Base-by-base conservation (phyloP, 2,329 filamentous ascomycete genomes). In the Hypocreales sp. region DNA sequence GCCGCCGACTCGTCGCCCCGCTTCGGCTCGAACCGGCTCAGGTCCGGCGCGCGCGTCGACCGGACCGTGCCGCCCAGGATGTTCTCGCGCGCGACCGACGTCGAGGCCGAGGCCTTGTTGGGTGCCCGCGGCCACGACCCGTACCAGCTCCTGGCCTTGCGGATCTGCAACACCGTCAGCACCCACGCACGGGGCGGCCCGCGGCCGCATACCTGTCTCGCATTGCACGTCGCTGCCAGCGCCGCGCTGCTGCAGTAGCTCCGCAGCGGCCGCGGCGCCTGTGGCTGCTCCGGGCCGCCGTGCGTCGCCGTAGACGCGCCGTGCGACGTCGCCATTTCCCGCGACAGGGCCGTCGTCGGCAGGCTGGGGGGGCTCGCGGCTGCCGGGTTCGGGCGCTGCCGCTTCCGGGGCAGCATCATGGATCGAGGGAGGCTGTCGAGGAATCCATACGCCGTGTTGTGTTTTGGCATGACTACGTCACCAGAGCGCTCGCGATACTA, bases 51-150 rank as follows among this genome's bases (percentile, higher is more conserved):
- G 7, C 52, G 51, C n/a, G 42, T 51, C 2, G 64, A 51, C 31
- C 57, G 60, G 25, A 61, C 47, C 3, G 64, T 69, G 25, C 61
- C 67, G 17, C 68, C 71, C 24, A 68, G 48, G 16, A 76, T 74
- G 9, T 64, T 69, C 44, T 77, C 71, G 35, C 58, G 60, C 4
- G 68, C 67, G 24, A 77, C 53, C 27, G 70, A 66, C 5, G 64
- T 73, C 7, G 69, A 75, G 16, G 71, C 59, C 11, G 56, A 51
- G 6, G 70, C 65, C 40, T 75, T 76, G 17, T 72, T 75, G 17
- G 61, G 53, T 19, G 50, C 45, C 33, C 64, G 56, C 12, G 67
- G 64, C 67, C 67, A 73, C 12, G 70, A 67, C 28, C 67, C 67
- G 45, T 75, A 75, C 71, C 70, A 76, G 44, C 68, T 73, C 25